Base-by-base conservation (phyloP, 2,329 filamentous ascomycete species). In the Sclerotinia borealis region DNA sequence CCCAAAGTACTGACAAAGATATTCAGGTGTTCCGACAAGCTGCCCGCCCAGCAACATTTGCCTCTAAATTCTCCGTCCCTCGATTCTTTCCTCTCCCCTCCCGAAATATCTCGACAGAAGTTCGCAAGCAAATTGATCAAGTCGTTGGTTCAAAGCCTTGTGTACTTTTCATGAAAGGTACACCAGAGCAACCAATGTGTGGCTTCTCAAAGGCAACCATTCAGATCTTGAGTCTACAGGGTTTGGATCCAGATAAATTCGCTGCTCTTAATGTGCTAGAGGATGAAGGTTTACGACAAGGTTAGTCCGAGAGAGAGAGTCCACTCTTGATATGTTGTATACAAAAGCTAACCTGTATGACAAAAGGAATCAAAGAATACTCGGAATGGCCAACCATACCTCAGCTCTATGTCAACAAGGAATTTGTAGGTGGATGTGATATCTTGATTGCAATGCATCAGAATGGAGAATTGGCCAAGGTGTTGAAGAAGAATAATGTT, bases 371-470 rank as follows among this genome's bases (percentile, higher is more conserved):
- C 80, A 99, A 99, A 80, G 93, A 99, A 79, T 99, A 95, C 81
- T 96, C 93, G 1, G 95, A 98, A 75, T 99, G 95, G 95, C 95
- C 95, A 17, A 99, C 95, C 25, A 98, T 99, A 75, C 95, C 95
- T 8, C 95, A 99, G 77, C 83, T 99, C 22, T 99, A 98, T 78
- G 83, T 99, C 59, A 86, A 96, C 67, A 93, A 93, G 79, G 93
- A 99, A 76, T 99, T 99, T 75, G 82, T 99, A 52, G 95, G 95
- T 62, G 95, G 95, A n/a, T 97, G 93, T 76, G 95, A 99, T 77
- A 99, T 99, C 68, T 77, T 99, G 71, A 89, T 98, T 76, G 90
- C 89, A 2, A 98, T 99, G 95, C 93, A 98, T 79, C 91, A 97
- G 79, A 96, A 91, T 74, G 95, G 95, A 34, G 92, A 96, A 70